Conservation (phyloP, 441 rosid species). For the Gossypium davidsonii region DNA sequence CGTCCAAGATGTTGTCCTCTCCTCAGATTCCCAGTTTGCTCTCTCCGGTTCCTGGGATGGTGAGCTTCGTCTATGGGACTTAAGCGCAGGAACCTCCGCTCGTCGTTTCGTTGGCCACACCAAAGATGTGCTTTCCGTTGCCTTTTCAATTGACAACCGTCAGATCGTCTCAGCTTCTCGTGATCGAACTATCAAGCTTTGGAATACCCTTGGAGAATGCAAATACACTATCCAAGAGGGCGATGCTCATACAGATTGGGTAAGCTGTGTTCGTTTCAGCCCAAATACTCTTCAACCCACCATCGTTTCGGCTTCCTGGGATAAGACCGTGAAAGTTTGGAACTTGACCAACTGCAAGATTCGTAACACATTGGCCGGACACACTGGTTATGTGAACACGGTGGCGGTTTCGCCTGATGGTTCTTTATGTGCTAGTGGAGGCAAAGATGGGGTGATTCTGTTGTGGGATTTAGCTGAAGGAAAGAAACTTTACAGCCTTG, state of each 20-base stretch:
- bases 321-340: constrained; percentile 82
- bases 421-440: constrained; percentile 92
- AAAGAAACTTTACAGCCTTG: constrained; percentile 79
- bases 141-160: constrained; percentile 89
- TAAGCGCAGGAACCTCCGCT: constrained; percentile 56
- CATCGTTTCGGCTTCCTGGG: constrained; percentile 81
- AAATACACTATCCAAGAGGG: constrained; percentile 80
- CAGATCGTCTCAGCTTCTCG: constrained; percentile 97
- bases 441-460: constrained; percentile 82
- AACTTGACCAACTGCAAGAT: constrained; percentile 84
- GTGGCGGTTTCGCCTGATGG: constrained; percentile 97
- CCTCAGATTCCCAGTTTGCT: constrained; percentile 94
- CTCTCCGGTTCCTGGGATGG: constrained; percentile 94
- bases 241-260: constrained; percentile 78
- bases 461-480: constrained; percentile 95
- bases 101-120: constrained; percentile 91
- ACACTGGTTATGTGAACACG: constrained; percentile 74
- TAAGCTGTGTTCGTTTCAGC: constrained; percentile 82
- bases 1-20: constrained; percentile 86
- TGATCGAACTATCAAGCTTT: constrained; percentile 72
- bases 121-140: constrained; percentile 30
- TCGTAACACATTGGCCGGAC: constrained; percentile 66
- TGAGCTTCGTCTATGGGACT: constrained; percentile 98
- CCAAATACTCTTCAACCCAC: constrained; percentile 74
- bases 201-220: constrained; percentile 93